Percentiles rank a stretch among this genome's conserved stretches.
Evolutionary conservation across 441 rosid genomes (phyloP).

Genomic region (Kokia cookei): DNA sequence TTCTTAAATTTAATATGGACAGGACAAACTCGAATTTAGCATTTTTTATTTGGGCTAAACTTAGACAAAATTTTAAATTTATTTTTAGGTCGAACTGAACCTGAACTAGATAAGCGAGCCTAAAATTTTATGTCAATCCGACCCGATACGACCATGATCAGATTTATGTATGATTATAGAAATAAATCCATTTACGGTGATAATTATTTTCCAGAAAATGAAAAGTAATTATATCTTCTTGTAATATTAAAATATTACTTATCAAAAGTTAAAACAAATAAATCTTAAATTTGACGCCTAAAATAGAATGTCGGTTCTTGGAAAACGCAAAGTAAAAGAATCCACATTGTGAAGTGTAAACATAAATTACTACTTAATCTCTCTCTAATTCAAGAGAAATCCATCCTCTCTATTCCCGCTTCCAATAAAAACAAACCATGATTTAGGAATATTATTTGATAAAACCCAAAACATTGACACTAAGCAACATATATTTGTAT

Average conservation of each 20-base stretch:
- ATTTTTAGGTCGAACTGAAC: no score
- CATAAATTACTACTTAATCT: conserved; percentile 16
- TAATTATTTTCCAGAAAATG: no score
- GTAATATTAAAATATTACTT: neutral
- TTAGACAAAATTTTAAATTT: fast-evolving
- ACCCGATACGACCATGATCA: no score
- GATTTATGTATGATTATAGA: no score
- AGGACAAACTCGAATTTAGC: fast-evolving
- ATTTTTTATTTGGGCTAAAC: no score
- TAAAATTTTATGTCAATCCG: no score
- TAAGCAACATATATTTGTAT: neutral
- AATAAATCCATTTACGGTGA: no score
- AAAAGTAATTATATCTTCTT: no score
- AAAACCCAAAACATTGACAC: neutral
- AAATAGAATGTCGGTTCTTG: conserved; percentile 24
- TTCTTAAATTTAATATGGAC: no score
- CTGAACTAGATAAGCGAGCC: no score
- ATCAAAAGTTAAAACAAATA: neutral
- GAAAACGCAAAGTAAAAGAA: conserved; percentile 16
- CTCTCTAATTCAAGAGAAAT: neutral
- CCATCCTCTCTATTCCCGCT: neutral
- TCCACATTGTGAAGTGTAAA: conserved; percentile 18
- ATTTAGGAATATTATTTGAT: neutral
- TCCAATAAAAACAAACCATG: neutral
- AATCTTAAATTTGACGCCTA: conserved; percentile 16